phyloP scores from a whole-genome alignment of 116 monocot species.

The Trichopus zeylanicus region DNA sequence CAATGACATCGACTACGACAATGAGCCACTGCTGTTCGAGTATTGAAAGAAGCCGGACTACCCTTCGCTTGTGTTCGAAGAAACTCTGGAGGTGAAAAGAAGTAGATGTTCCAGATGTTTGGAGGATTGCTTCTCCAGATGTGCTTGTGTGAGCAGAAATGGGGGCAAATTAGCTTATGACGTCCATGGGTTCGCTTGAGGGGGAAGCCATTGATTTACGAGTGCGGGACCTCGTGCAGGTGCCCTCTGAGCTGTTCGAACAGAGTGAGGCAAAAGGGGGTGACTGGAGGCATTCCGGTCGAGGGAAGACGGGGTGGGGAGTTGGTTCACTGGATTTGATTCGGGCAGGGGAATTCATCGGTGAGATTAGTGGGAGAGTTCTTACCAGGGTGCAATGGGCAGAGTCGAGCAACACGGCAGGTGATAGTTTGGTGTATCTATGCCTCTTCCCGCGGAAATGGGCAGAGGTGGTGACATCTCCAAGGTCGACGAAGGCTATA shows the following conservation, averaged over 20 bases:
- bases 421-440: constrained; percentile 43
- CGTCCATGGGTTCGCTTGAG: constrained; percentile 43
- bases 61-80: constrained; percentile 3
- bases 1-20: constrained; percentile 36
- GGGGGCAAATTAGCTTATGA: constrained; percentile 64
- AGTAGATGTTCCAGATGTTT: constrained; percentile 18
- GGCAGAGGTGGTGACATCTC: constrained; percentile 63
- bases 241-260: constrained; percentile 53
- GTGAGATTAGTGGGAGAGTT: constrained; percentile 45
- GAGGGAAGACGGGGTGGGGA: constrained; percentile 55
- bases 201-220: constrained; percentile 66
- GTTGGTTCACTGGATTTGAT: constrained; percentile 81
- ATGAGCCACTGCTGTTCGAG: constrained; percentile 27
- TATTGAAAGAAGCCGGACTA: constrained; percentile 25
- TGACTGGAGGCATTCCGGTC: constrained; percentile 79
- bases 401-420: constrained; percentile 22
- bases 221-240: constrained; percentile 54
- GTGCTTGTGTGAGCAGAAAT: constrained; percentile 40
- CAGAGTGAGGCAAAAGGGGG: constrained; percentile 57
- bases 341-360: constrained; percentile 63
- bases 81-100: constrained; percentile 8
- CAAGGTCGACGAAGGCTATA: constrained; percentile 29
- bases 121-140: neutral
- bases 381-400: constrained; percentile 40
- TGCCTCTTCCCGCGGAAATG: constrained; percentile 43